Evolutionary conservation across 2,329 filamentous ascomycete genomes (phyloP).

Genomic region (Colletotrichum siamense): DNA sequence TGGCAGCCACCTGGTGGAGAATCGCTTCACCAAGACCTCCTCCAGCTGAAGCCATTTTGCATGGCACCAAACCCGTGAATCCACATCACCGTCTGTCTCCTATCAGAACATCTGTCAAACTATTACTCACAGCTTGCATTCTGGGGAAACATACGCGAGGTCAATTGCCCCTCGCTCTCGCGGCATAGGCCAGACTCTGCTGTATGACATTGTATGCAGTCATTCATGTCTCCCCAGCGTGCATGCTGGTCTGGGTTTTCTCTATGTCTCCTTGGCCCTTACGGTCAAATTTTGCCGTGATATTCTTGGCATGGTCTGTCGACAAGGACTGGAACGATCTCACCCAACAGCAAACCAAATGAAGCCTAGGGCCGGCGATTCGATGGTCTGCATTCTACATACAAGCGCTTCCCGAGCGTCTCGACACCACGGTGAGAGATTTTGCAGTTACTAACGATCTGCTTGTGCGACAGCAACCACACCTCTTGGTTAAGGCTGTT

Average conservation of each 20-base stretch:
- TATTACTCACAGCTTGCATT: slow-evolving; percentile 17
- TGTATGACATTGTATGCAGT: neutral
- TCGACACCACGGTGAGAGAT: neutral
- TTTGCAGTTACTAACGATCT: neutral
- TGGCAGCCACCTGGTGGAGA: slow-evolving; percentile 2
- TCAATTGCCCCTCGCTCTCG: neutral
- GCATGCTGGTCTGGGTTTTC: neutral
- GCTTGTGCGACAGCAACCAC: neutral
- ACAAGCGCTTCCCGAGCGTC: slow-evolving; percentile 1
- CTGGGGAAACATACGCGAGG: neutral
- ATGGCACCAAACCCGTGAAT: neutral
- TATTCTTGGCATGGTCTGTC: neutral
- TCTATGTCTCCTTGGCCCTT: neutral
- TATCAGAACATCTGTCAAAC: slow-evolving; percentile 5
- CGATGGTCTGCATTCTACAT: neutral
- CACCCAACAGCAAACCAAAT: neutral
- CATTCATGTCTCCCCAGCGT: neutral
- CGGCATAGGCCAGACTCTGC: neutral
- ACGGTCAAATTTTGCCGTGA: neutral
- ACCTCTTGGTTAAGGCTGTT: neutral
- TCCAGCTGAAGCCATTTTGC: neutral
- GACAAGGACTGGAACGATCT: neutral
- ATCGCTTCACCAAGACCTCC: neutral
- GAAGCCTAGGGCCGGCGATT: neutral
- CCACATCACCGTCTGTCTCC: neutral